Evolutionary conservation across 2,329 filamentous ascomycete genomes (phyloP), one percentile per base, ranked within the genome.

Genomic region (Cladophialophora chaetospira): DNA sequence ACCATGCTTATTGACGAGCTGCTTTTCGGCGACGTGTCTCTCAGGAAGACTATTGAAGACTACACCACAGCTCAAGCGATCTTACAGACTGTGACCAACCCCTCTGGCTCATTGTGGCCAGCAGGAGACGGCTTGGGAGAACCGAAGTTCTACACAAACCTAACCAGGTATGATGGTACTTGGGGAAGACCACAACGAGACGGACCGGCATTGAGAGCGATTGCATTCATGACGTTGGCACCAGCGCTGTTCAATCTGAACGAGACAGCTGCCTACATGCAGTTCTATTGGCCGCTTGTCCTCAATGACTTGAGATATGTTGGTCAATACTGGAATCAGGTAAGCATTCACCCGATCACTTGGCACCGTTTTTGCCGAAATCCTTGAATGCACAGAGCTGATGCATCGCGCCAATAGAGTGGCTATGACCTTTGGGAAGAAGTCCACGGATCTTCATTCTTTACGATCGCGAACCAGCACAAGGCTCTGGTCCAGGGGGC

Each of bases 281-380:
- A 75, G 42, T 78, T 82, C 43, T 75, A 88, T 44, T 91, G 88
- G 88, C 88, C 88, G 4, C 77, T 93, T 54, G 82, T 91, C 46
- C 77, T 80, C 51, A 92, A 91, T 63, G 89, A 93, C 65, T 78
- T 94, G 35, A 79, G 78, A 42, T 93, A 92, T 62, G 83, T 89
- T 5, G 80, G 84, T 1, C 83, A 89, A 67, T 89, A 89, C 74
- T 89, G 87, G 84, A 83, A 82, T 58, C 71, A 77, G 54, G 57
- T 54, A 78, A 49, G 33, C 5, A 19, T 35, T 78, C 75, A 13
- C 91, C 84, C 65, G n/a, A 89, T 66, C 67, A 55, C 33, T 60
- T 51, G 46, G 8, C 38, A 9, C 25, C 6, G 5, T 23, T 35
- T 26, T n/a, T 19, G 15, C 11, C 15, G 9, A 35, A 9, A 49